phyloP scores from a whole-genome alignment of 2,329 filamentous ascomycete species.

The Trichophyton equinum region DNA sequence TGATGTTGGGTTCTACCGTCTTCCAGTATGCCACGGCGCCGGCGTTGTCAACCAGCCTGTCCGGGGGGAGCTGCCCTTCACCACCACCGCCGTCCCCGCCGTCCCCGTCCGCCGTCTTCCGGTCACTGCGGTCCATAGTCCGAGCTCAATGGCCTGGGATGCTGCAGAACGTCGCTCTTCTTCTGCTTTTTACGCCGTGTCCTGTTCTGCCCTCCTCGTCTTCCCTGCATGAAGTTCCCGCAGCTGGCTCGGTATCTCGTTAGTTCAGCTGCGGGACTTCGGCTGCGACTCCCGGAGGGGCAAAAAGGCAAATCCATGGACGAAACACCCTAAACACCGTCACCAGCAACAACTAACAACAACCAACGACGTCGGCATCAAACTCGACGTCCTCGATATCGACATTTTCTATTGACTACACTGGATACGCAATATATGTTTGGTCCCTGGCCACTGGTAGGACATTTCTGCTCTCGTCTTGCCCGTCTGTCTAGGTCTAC shows the following conservation, averaged over 20 bases:
- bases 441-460: neutral
- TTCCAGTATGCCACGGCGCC: conserved; percentile 31
- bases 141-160: neutral
- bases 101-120: neutral
- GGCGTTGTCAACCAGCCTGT: conserved; percentile 26
- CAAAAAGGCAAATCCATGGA: neutral
- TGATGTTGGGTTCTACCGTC: conserved; percentile 33
- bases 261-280: neutral
- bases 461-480: neutral
- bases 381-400: neutral
- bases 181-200: too few relatives aligned
- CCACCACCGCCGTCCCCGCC: neutral
- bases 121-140: neutral
- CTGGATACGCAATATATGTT: neutral
- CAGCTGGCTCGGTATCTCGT: neutral
- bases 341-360: neutral
- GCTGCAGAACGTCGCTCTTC: too few relatives aligned
- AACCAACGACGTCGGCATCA: neutral
- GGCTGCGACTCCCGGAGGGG: neutral
- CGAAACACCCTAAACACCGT: neutral
- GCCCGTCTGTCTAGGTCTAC: neutral
- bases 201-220: neutral
- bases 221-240: neutral
- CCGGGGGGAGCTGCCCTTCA: conserved; percentile 9
- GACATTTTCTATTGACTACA: too few relatives aligned